Conservation (phyloP, 257 asterid genomes). For the Orobanche coerulescens region DNA sequence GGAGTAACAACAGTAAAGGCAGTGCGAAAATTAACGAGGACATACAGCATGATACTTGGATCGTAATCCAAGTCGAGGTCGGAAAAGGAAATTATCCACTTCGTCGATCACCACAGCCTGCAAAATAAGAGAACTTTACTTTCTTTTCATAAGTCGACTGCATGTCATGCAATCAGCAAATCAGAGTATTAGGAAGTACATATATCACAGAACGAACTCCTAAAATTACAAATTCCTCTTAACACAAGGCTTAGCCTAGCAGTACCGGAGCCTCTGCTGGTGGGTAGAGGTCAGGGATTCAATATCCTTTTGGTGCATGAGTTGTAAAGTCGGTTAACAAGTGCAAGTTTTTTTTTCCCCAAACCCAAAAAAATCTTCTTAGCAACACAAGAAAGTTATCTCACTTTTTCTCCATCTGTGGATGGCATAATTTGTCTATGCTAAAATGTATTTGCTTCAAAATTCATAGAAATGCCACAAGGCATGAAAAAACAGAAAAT, state of each 20-base stretch:
- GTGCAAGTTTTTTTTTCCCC: too few species aligned
- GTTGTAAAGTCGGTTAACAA: too few species aligned
- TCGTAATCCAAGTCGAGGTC: constrained; percentile 85
- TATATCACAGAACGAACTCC: neutral
- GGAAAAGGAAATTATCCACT: constrained; percentile 89
- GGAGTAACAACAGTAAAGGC: constrained; percentile 17
- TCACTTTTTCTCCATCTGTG: too few species aligned
- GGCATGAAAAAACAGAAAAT: constrained; percentile 4
- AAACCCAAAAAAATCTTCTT: too few species aligned
- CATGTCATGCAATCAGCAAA: neutral
- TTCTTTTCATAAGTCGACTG: constrained; percentile 1
- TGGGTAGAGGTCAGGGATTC: too few species aligned
- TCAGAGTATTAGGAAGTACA: neutral
- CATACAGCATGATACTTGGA: constrained; percentile 92
- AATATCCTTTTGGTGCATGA: too few species aligned
- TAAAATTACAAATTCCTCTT: neutral
- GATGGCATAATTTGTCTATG: neutral
- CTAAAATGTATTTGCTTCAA: neutral
- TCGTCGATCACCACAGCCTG: constrained; percentile 93
- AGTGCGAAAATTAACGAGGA: neutral
- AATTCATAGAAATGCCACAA: neutral
- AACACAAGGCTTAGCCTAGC: too few species aligned
- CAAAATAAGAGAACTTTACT: constrained; percentile 17
- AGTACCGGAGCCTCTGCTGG: too few species aligned
- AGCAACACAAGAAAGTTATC: too few species aligned